These are phyloP conservation scores for Solanum habrochaites DNA, from an alignment of 257 asterid genomes.

Conservation along the genomic window DNA sequence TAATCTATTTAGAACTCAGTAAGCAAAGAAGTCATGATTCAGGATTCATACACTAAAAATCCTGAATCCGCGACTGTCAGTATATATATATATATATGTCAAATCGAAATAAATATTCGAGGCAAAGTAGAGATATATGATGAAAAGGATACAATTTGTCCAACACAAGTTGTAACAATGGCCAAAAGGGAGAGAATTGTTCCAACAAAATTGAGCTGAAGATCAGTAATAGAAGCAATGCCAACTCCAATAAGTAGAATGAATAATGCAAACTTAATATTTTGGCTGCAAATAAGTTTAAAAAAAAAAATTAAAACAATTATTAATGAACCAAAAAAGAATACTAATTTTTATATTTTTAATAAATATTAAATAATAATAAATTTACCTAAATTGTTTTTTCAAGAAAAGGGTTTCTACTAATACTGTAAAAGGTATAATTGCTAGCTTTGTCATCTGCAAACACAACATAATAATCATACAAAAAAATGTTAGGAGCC, in stretches of 20 bases:
- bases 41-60: not conserved
- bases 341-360: not conserved
- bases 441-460: slow-evolving; percentile 95
- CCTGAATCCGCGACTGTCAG: accelerated
- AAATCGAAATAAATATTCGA: not conserved
- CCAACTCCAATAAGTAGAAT: slow-evolving; percentile 75
- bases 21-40: not conserved
- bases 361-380: not conserved
- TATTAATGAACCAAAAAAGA: not conserved
- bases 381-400: slow-evolving; percentile 63
- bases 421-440: slow-evolving; percentile 83
- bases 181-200: slow-evolving; percentile 71
- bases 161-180: slow-evolving; percentile 78
- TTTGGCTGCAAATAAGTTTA: slow-evolving; percentile 33
- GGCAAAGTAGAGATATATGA: not conserved
- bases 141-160: slow-evolving; percentile 61
- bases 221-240: slow-evolving; percentile 79
- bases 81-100: not conserved
- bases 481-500: not conserved
- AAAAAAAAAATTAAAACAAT: not conserved
- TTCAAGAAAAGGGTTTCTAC: slow-evolving; percentile 69
- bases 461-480: not conserved
- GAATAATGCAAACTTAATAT: slow-evolving; percentile 52
- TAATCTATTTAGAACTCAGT: not conserved
- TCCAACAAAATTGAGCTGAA: slow-evolving; percentile 86